phyloP scores from a whole-genome alignment of 495 filamentous ascomycete genomes.

The Penicillium canariense region DNA sequence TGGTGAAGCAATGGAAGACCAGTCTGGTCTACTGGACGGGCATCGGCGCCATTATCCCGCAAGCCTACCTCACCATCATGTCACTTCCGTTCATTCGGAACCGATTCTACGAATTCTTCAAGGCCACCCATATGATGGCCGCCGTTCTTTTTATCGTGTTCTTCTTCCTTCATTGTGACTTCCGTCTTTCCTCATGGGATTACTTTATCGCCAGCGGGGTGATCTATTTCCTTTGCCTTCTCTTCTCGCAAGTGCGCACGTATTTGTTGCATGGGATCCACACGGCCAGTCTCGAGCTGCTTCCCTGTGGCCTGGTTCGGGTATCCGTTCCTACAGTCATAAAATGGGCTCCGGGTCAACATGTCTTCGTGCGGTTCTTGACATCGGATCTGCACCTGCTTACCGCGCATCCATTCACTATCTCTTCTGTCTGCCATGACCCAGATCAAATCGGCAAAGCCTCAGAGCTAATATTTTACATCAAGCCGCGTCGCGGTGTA shows the following conservation, averaged over 20 bases:
- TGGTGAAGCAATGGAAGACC: slow-evolving; percentile 44
- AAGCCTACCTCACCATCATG: slow-evolving; percentile 51
- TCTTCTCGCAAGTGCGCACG: slow-evolving; percentile 43
- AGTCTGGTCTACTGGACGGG: slow-evolving; percentile 41
- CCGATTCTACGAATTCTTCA: slow-evolving; percentile 55
- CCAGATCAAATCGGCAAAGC: slow-evolving; percentile 17
- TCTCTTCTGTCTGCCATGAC: slow-evolving; percentile 38
- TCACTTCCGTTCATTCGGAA: slow-evolving; percentile 46
- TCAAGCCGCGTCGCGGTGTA: slow-evolving; percentile 40
- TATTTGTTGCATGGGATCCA: slow-evolving; percentile 46
- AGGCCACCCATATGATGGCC: slow-evolving; percentile 46
- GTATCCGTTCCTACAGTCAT: slow-evolving; percentile 46
- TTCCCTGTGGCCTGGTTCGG: slow-evolving; percentile 41
- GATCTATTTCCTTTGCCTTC: slow-evolving; percentile 46
- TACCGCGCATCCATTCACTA: slow-evolving; percentile 53
- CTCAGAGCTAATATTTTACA: slow-evolving; percentile 42
- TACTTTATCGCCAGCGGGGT: slow-evolving; percentile 58
- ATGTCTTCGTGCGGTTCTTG: slow-evolving; percentile 51
- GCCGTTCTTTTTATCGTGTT: slow-evolving; percentile 47
- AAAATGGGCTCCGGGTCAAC: slow-evolving; percentile 48
- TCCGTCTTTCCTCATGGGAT: slow-evolving; percentile 53
- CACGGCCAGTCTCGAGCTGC: slow-evolving; percentile 41
- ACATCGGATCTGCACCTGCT: slow-evolving; percentile 39
- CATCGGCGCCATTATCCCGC: slow-evolving; percentile 46
- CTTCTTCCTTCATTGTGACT: slow-evolving; percentile 44